Percentiles rank a stretch among this genome's conserved stretches.
Evolutionary conservation across 1,284 basidiomycete species (phyloP).

Genomic region (Puccinia triticina): DNA sequence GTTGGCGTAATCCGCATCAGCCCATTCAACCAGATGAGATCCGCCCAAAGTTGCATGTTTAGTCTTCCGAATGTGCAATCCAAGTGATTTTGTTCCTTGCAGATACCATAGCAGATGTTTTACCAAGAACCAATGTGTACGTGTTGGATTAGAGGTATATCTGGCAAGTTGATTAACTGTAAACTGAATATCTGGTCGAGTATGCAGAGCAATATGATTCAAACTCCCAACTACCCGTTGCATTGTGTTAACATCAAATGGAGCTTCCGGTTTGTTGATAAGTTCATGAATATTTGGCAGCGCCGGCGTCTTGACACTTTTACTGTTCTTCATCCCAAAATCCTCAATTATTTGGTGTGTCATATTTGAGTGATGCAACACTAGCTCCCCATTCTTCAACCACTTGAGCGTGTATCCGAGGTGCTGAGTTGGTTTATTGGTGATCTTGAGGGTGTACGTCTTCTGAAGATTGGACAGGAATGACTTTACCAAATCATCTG

Average conservation of each 20-base stretch:
- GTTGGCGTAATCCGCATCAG: too few relatives aligned
- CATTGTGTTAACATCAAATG: neutral
- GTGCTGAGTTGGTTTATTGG: neutral
- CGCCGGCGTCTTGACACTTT: neutral
- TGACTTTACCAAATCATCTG: neutral
- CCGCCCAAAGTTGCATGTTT: too few relatives aligned
- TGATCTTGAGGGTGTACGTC: constrained; percentile 6
- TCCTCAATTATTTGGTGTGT: neutral
- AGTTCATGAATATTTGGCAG: neutral
- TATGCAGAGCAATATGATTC: constrained; percentile 9
- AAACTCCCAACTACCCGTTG: constrained; percentile 4
- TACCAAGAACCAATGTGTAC: too few relatives aligned
- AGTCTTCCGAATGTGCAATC: too few relatives aligned
- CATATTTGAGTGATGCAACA: neutral
- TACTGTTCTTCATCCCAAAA: neutral
- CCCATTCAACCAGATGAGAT: too few relatives aligned
- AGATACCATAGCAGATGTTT: too few relatives aligned
- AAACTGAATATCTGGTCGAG: constrained; percentile 3
- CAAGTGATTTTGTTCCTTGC: too few relatives aligned
- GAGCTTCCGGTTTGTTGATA: neutral
- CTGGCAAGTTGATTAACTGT: neutral
- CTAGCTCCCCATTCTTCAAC: too few relatives aligned
- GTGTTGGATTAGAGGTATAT: too few relatives aligned
- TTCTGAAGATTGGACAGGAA: neutral
- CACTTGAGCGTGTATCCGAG: neutral